Base-by-base conservation (phyloP, 208 protist genomes). In the Entamoeba invadens region DNA sequence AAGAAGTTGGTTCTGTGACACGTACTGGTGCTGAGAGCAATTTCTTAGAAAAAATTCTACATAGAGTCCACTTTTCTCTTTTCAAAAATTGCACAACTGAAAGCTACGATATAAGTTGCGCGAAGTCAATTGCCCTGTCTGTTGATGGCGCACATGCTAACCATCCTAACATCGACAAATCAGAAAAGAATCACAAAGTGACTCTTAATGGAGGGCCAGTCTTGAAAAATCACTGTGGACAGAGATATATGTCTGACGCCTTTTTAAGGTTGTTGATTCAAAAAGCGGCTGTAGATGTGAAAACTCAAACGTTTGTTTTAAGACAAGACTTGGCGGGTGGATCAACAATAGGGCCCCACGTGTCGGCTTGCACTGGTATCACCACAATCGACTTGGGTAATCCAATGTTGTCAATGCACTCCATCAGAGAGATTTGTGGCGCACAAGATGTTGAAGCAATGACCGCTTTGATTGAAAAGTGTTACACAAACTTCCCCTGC, bases 1-100 rank as follows among this genome's bases (percentile, higher is more conserved):
- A 93, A 93, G 93, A 93, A 57, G 42, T 93, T 68, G 93, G 93
- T 1, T 93, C 93, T 77, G 72, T 35, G 0, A 57, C 14, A 44
- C 31, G 35, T 21, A 45, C 10, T 44, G 93, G 93, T 44, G 93
- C 93, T 6, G 72, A 93, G 25, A 44, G 21, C 12, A 45, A 46
- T 4, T 44, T 68, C n/a, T 57, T 93, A 57, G 10, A 4, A 68
- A 93, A 57, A 4, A 93, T 93, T 0, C 35, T 93, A 35, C 50
- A 93, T 8, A 57, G 46, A 25, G 72, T 93, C 14, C n/a, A n/a
- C n/a, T n/a, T n/a, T n/a, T n/a, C n/a, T n/a, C n/a, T n/a, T n/a
- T n/a, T n/a, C n/a, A 38, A 2, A 45, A 38, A 68, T 5, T n/a
- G 18, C 44, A n/a, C 72, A 77, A 18, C 16, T 0, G 16, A 35